Evolutionary conservation across 2,329 filamentous ascomycete genomes (phyloP), one percentile per base, ranked within the genome.

Genomic region (Huntiella decipiens): DNA sequence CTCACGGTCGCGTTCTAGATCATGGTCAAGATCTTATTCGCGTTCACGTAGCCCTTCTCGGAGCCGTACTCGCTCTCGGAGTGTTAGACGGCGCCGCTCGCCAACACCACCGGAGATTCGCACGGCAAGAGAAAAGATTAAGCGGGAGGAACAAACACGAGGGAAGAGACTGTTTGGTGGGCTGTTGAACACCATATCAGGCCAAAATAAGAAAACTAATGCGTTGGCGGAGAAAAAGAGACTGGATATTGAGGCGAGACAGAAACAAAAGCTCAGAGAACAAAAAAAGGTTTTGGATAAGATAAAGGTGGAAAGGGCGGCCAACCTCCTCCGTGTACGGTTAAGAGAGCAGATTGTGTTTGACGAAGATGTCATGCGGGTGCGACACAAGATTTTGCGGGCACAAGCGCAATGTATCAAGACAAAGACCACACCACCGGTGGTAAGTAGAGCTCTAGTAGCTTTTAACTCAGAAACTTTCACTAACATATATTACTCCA

Each of bases 161-260:
- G 82, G 83, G 16, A 80, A 82, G 60, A 74, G 88, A 45, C 68
- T 96, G 50, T 95, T 95, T 57, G 87, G 88, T 51, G 82, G 79
- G 33, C 64, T 92, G 47, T 66, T 91, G 50, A 82, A 71, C 58
- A 84, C 81, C 34, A 69, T 93, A 50, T 85, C 45, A 13, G 46
- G 47, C 12, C 82, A 88, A 62, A 19, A 31, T 34, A 42, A 38
- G 1, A 35, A 38, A 31, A 11, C 32, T 17, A 42, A 47, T 46
- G 28, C 31, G 2, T 36, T 44, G 40, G 44, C 48, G 2, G 44
- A 32, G 7, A 79, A 73, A 61, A 77, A 74, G 54, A 77, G 82
- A 48, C 73, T 72, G 51, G 86, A 88, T 59, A 86, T 88, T 59
- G 86, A 91, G 64, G 79, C 75, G 61, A 78, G 79, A 53, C 84